These are phyloP conservation scores for Aspergillus alliaceus DNA, from an alignment of 2,329 filamentous ascomycete species.

Conservation along the genomic window DNA sequence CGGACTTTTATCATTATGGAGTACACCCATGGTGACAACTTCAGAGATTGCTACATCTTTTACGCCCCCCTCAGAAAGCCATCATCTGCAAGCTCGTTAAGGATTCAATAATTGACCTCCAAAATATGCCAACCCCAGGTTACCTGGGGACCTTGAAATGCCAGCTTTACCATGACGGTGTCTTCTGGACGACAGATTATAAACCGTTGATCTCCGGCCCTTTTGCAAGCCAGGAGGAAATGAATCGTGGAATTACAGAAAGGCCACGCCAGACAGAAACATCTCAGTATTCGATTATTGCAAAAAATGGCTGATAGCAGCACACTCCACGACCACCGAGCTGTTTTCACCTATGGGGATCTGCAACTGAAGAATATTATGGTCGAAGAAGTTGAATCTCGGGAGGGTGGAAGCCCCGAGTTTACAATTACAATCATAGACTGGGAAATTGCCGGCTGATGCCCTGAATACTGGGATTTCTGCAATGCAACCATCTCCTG, in stretches of 20 bases:
- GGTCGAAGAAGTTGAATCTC: slow-evolving; percentile 5
- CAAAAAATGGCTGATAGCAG: slow-evolving; percentile 5
- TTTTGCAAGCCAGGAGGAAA: background rate
- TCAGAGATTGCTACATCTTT: background rate
- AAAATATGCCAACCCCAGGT: slow-evolving; percentile 11
- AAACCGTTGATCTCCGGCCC: slow-evolving; percentile 10
- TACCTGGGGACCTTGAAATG: slow-evolving; percentile 18
- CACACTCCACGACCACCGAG: slow-evolving; percentile 16
- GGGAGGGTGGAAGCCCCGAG: slow-evolving; percentile 1
- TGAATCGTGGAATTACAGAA: background rate
- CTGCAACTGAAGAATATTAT: slow-evolving; percentile 20
- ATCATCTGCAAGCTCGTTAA: background rate
- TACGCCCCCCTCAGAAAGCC: background rate
- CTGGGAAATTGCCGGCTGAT: slow-evolving; percentile 19
- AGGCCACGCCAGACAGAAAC: background rate
- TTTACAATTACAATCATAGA: slow-evolving; percentile 12
- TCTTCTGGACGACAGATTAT: slow-evolving; percentile 13
- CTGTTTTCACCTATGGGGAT: slow-evolving; percentile 19
- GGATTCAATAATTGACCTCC: slow-evolving; percentile 8
- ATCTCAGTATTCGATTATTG: background rate
- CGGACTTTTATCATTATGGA: background rate
- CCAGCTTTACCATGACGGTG: slow-evolving; percentile 16
- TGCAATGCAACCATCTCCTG: slow-evolving; percentile 15
- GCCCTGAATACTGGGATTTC: slow-evolving; percentile 19
- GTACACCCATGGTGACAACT: background rate